Percentiles rank a stretch among this genome's conserved stretches.
Evolutionary conservation across 495 filamentous ascomycete species (phyloP).

Genomic region (Aspergillus homomorphus): DNA sequence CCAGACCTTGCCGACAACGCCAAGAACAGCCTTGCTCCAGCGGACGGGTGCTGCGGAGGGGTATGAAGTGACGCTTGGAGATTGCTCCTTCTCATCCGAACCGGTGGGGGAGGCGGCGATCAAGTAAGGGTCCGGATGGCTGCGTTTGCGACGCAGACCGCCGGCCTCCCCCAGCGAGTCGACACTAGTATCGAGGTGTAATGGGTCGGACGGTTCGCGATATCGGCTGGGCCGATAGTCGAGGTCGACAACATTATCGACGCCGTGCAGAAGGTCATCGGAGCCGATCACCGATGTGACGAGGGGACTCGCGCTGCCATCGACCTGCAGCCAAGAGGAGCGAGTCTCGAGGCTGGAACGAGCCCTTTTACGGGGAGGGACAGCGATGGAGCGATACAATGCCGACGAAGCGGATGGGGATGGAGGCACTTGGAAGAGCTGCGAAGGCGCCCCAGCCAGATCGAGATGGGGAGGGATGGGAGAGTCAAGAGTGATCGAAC

Average conservation of each 20-base stretch:
- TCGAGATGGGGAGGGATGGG: conserved; percentile 52
- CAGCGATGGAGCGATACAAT: conserved; percentile 55
- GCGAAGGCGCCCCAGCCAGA: conserved; percentile 52
- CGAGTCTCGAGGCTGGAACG: conserved; percentile 31
- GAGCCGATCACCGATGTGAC: conserved; percentile 51
- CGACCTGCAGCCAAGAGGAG: conserved; percentile 19
- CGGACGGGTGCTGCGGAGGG: conserved; percentile 25
- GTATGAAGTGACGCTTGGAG: conserved; percentile 22
- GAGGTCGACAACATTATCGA: conserved; percentile 41
- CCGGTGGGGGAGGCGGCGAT: conserved; percentile 17
- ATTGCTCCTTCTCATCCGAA: conserved; percentile 20
- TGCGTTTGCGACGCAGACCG: conserved; percentile 40
- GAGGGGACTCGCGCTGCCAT: conserved; percentile 21
- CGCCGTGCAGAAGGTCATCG: conserved; percentile 56
- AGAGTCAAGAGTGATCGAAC: conserved; percentile 49
- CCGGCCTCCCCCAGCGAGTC: conserved; percentile 25
- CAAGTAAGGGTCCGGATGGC: conserved; percentile 33
- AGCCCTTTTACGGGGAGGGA: conserved; percentile 43
- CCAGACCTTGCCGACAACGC: conserved; percentile 73
- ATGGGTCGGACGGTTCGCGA: conserved; percentile 38
- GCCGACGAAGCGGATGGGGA: conserved; percentile 62
- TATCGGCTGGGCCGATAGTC: conserved; percentile 46
- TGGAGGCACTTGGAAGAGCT: conserved; percentile 68
- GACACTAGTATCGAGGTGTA: conserved; percentile 32
- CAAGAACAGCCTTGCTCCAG: conserved; percentile 49